Evolutionary conservation across 2,329 filamentous ascomycete genomes (phyloP).

Genomic region (Sarocladium brachiariae): DNA sequence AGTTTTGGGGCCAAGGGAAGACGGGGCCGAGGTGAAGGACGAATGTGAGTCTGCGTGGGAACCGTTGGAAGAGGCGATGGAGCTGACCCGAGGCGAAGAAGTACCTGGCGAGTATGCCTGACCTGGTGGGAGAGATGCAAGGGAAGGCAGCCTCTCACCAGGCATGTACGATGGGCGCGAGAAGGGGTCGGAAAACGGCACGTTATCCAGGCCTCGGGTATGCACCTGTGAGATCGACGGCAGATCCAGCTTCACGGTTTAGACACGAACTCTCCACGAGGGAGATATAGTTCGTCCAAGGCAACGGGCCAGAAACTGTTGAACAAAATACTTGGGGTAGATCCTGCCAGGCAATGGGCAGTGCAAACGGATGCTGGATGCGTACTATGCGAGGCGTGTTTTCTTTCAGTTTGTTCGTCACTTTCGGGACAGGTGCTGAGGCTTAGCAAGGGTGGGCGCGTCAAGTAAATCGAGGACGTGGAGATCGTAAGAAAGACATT

Average conservation of each 20-base stretch:
- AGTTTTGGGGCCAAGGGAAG: conserved; percentile 64
- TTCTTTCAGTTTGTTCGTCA: background rate
- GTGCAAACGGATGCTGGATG: background rate
- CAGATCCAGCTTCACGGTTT: conserved; percentile 87
- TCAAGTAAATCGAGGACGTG: conserved; percentile 14
- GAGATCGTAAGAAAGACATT: conserved; percentile 23
- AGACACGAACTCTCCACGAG: conserved; percentile 6
- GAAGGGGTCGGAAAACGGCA: conserved; percentile 62
- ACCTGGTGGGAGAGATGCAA: conserved; percentile 62
- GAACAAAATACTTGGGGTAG: background rate
- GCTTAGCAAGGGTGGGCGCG: background rate
- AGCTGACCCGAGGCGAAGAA: conserved; percentile 70
- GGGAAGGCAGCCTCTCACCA: conserved; percentile 62
- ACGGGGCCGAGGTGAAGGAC: conserved; percentile 47
- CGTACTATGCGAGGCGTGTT: background rate
- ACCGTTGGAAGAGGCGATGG: conserved; percentile 55
- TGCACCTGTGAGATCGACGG: conserved; percentile 79
- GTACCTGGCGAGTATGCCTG: conserved; percentile 65
- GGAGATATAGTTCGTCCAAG: conserved; percentile 4
- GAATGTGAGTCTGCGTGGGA: conserved; percentile 47
- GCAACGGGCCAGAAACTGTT: background rate
- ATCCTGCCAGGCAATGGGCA: background rate
- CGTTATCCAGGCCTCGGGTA: conserved; percentile 69
- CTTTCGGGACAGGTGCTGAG: background rate
- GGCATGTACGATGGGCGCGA: conserved; percentile 60